phyloP scores from a whole-genome alignment of 345 rosid genomes.

The Brassica incana region DNA sequence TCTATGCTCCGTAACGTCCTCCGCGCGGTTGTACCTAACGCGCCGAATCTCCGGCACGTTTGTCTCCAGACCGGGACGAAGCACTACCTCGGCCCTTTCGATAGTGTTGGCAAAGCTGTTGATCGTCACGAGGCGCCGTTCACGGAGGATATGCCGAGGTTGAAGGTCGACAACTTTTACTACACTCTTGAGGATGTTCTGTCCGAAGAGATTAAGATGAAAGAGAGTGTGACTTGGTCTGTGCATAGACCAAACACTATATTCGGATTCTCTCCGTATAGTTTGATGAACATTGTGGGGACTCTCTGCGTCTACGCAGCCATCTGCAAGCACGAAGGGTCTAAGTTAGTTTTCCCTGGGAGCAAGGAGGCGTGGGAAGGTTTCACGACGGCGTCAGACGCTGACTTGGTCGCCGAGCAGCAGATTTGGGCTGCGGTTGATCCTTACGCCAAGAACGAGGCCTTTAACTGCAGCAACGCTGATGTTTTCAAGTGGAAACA shows the following conservation, averaged over 20 bases:
- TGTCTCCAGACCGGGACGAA: background rate
- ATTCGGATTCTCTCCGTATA: background rate
- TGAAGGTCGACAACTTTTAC: background rate
- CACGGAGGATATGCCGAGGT: background rate
- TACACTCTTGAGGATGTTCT: background rate
- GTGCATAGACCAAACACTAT: background rate
- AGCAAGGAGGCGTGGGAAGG: background rate
- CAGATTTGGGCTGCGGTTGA: background rate
- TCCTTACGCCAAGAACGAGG: background rate
- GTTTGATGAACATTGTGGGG: background rate
- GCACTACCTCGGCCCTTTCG: background rate
- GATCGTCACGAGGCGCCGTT: background rate
- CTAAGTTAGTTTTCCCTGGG: background rate
- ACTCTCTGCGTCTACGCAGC: conserved; percentile 1
- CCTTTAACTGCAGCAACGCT: background rate
- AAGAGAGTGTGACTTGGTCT: background rate
- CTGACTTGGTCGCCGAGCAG: background rate
- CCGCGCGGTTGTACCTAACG: background rate
- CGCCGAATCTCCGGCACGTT: background rate
- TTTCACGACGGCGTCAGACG: background rate
- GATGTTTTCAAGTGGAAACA: background rate
- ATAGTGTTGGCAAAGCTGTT: background rate
- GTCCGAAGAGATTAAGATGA: background rate
- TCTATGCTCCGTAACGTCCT: background rate
- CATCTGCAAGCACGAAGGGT: background rate